Base-by-base conservation (phyloP, 148 eudicot genomes). In the Fagopyrum homotropicum region DNA sequence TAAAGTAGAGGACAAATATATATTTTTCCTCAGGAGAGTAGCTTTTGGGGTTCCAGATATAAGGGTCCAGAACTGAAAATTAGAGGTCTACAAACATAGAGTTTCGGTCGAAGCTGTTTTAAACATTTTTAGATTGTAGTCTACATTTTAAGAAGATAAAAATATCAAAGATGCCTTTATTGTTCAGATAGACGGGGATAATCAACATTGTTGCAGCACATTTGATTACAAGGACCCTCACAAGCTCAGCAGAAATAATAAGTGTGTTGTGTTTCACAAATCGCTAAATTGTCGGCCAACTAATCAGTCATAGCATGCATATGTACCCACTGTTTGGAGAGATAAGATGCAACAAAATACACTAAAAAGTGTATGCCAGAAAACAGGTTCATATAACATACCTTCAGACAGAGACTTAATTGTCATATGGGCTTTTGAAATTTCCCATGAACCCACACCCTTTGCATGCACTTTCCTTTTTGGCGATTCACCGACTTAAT, bases 371-470 rank as follows among this genome's bases (percentile, higher is more conserved):
- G 16, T 43, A 49, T 11, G 40, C 75, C 43, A 72, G 19, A 46
- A 11, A 72, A 50, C 9, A 47, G 56, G 43, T 30, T 8, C 52
- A 49, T 10, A 15, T 43, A 43, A 43, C 71, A 11, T 74, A 73
- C 85, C 79, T 63, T 10, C 69, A 63, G 69, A 11, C 44, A 64
- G 60, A 15, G 77, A 48, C 59, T 30, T 22, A 12, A n/a, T 35
- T 29, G 57, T 88, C 83, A 84, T 15, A 61, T 29, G 4, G 90
- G 89, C 83, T 95, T 95, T 80, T 83, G 93, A 75, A 95, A 95
- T 85, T 95, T 92, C 54, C 92, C 98, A 26, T 92, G 97, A 76
- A 95, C 90, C 96, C 96, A 95, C 55, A 92, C 97, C 84, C 98
- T 87, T 61, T 73, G 76, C 97, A 95, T 89, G 81, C 81, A 82